Percentiles rank a stretch among this genome's conserved stretches.
These are phyloP conservation scores for Phylloporus sp. DNA, from an alignment of 768 basidiomycete genomes.

Conservation along the genomic window DNA sequence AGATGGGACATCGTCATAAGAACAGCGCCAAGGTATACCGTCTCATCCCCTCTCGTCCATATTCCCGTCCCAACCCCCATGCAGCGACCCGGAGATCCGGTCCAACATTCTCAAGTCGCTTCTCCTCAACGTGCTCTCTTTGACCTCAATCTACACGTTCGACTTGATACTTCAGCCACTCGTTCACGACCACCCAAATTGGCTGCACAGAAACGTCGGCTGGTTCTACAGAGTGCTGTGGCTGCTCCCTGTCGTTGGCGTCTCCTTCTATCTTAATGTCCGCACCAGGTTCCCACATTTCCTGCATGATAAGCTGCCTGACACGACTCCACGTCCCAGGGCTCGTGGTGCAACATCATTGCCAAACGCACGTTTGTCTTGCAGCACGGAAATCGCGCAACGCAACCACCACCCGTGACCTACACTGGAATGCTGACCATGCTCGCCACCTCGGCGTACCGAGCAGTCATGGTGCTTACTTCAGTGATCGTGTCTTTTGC, in stretches of 20 bases:
- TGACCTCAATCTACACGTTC: slow-evolving; percentile 72
- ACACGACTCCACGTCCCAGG: slow-evolving; percentile 38
- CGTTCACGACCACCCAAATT: slow-evolving; percentile 54
- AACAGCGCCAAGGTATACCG: slow-evolving; percentile 53
- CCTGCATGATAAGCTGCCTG: slow-evolving; percentile 8
- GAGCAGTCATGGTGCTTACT: slow-evolving; percentile 75
- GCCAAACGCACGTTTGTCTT: slow-evolving; percentile 69
- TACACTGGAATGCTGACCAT: slow-evolving; percentile 69
- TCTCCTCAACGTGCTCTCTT: slow-evolving; percentile 64
- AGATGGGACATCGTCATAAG: slow-evolving; percentile 63
- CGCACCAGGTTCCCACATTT: slow-evolving; percentile 25
- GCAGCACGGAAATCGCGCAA: slow-evolving; percentile 61
- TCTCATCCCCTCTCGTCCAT: slow-evolving; percentile 5
- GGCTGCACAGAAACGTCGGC: slow-evolving; percentile 67
- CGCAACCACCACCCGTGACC: slow-evolving; percentile 47
- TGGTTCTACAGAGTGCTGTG: slow-evolving; percentile 76
- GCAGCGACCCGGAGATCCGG: slow-evolving; percentile 72
- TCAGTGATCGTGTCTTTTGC: slow-evolving; percentile 65
- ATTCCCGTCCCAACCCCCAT: slow-evolving; percentile 9
- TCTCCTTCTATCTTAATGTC: slow-evolving; percentile 80
- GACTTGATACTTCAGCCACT: slow-evolving; percentile 68
- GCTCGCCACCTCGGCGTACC: slow-evolving; percentile 76
- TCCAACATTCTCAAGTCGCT: slow-evolving; percentile 70
- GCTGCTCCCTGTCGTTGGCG: slow-evolving; percentile 71
- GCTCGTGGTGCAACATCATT: slow-evolving; percentile 70